These are phyloP conservation scores for Trichoderma koningiopsis DNA, from an alignment of 2,329 filamentous ascomycete species.

Conservation along the genomic window DNA sequence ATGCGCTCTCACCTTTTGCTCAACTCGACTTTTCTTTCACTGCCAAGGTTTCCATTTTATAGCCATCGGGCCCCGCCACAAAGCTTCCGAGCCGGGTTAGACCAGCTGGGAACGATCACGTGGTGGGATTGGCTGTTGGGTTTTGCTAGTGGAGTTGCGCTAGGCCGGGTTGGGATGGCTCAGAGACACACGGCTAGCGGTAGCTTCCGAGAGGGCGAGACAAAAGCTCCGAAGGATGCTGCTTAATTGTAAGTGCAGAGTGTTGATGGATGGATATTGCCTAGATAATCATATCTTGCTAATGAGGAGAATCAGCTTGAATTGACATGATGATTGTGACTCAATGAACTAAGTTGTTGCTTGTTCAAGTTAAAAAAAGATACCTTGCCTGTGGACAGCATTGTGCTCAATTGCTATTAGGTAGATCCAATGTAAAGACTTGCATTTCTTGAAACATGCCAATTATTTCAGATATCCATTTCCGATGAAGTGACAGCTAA, in stretches of 20 bases:
- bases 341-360: not conserved
- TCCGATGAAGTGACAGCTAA: not conserved
- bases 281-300: not conserved
- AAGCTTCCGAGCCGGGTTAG: not conserved
- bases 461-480: not conserved
- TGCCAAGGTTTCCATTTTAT: not conserved
- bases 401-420: not conserved
- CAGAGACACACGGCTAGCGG: not conserved
- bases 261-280: not conserved
- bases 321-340: not conserved
- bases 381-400: not conserved
- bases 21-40: not conserved
- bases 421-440: too few species aligned
- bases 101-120: not conserved
- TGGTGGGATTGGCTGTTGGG: not conserved
- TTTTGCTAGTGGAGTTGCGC: not conserved
- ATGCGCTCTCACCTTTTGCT: not conserved
- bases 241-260: not conserved
- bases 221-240: not conserved
- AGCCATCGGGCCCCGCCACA: constrained; percentile 5
- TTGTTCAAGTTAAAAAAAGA: not conserved
- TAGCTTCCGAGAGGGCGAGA: not conserved
- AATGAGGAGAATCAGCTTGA: fast-evolving
- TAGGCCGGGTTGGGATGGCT: not conserved
- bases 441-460: not conserved